Percentiles rank a stretch among this genome's conserved stretches.
phyloP scores from a whole-genome alignment of 306 rosid species.

The Lathyrus aphaca region DNA sequence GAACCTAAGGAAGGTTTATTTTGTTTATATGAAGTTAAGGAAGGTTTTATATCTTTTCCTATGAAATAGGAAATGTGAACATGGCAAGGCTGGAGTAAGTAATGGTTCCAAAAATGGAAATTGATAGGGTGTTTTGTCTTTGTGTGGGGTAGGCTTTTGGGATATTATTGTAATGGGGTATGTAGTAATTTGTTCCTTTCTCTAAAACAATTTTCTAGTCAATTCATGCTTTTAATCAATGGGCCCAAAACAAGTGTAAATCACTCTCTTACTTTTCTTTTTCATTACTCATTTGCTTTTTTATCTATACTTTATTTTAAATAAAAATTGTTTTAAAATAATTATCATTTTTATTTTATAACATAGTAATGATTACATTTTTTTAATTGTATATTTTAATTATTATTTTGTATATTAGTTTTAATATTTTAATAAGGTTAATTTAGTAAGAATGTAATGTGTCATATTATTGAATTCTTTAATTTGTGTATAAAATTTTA shows the following conservation, averaged over 20 bases:
- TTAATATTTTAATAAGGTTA: no score
- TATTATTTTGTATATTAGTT: no score
- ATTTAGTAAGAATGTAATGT: no score
- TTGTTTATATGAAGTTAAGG: neutral
- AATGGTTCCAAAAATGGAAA: conserved; percentile 33
- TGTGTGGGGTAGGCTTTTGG: conserved; percentile 33
- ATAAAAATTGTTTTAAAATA: no score
- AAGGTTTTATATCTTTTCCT: neutral
- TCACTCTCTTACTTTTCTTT: neutral
- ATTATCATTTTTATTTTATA: no score
- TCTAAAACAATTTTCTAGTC: neutral
- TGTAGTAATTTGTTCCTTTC: conserved; percentile 3
- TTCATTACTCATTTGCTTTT: neutral
- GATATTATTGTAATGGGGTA: neutral
- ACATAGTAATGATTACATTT: no score
- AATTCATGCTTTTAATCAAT: neutral
- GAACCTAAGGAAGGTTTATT: neutral
- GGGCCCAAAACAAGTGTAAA: conserved; percentile 12
- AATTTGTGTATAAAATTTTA: no score
- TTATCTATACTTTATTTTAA: no score
- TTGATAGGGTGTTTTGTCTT: conserved; percentile 24
- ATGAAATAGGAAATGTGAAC: neutral
- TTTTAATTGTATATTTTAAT: no score
- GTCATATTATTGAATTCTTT: no score
- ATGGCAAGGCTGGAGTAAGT: neutral